A percentile compares a stretch with the other conserved stretches of the same genome.
These are phyloP conservation scores for Cymbopogon citratus DNA, from an alignment of 176 grass and related monocot genomes.

Conservation along the genomic window DNA sequence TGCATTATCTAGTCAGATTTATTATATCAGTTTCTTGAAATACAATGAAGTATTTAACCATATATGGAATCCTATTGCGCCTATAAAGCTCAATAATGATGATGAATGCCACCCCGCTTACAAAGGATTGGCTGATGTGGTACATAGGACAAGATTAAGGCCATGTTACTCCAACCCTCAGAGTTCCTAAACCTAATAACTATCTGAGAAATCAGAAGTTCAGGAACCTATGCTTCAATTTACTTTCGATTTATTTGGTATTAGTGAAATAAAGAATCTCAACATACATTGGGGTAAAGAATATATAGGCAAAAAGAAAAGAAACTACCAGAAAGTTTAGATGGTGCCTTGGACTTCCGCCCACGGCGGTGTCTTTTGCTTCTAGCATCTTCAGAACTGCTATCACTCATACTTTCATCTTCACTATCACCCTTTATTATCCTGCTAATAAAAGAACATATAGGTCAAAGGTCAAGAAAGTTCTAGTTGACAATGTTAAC, in stretches of 20 bases:
- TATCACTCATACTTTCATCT: constrained; percentile 42
- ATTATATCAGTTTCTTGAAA: neutral
- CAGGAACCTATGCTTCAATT: neutral
- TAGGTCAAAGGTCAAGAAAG: neutral
- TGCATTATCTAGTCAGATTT: neutral
- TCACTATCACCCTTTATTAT: constrained; percentile 42
- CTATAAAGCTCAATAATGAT: neutral
- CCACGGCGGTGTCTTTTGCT: constrained; percentile 38
- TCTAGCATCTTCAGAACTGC: constrained; percentile 52
- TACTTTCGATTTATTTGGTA: neutral
- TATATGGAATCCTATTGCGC: neutral
- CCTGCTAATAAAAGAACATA: constrained; percentile 42
- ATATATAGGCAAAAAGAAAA: neutral
- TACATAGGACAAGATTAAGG: neutral
- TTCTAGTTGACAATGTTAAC: constrained; percentile 9
- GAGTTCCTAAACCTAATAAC: neutral
- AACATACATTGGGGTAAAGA: neutral
- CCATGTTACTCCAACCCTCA: neutral
- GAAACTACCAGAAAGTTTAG: constrained; percentile 69
- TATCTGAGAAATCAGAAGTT: neutral
- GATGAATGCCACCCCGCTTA: neutral
- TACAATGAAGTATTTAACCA: neutral
- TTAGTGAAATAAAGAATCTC: constrained; percentile 10
- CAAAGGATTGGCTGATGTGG: neutral
- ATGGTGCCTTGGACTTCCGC: constrained; percentile 52